These are phyloP conservation scores for Coemansia sp. DNA, from an alignment of 192 early-diverging fungal species.

Conservation along the genomic window DNA sequence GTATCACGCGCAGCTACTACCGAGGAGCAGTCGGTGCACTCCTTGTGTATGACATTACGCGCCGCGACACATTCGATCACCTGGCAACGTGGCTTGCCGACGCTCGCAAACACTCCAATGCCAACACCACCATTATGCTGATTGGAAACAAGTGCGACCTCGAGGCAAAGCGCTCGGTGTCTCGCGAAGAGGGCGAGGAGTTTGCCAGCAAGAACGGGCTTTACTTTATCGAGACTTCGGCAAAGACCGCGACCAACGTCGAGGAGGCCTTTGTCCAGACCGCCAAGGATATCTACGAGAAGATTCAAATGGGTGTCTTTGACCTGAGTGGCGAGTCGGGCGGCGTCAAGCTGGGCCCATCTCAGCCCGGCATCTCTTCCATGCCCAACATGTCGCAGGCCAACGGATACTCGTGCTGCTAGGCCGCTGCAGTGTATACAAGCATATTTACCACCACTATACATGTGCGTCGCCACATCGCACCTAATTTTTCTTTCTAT, in stretches of 20 bases:
- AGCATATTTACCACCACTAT: background rate
- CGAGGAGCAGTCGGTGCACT: slow-evolving; percentile 79
- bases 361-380: slow-evolving; percentile 63
- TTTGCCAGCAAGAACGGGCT: slow-evolving; percentile 87
- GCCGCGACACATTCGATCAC: slow-evolving; percentile 77
- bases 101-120: slow-evolving; percentile 86
- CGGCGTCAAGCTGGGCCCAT: slow-evolving; percentile 66
- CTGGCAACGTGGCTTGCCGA: slow-evolving; percentile 83
- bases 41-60: slow-evolving; percentile 85
- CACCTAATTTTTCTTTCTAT: slow-evolving; percentile 6
- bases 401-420: slow-evolving; percentile 48
- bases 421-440: background rate
- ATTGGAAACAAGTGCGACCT: slow-evolving; percentile 95
- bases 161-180: slow-evolving; percentile 77
- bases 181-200: slow-evolving; percentile 83
- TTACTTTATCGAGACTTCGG: slow-evolving; percentile 90
- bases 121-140: slow-evolving; percentile 86
- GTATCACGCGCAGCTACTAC: slow-evolving; percentile 86
- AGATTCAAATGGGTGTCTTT: slow-evolving; percentile 77
- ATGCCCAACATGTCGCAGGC: slow-evolving; percentile 58
- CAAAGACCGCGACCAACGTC: slow-evolving; percentile 88
- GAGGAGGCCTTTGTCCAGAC: slow-evolving; percentile 82
- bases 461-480: background rate
- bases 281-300: slow-evolving; percentile 79
- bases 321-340: slow-evolving; percentile 70